Conservation (phyloP, 2,329 filamentous ascomycete genomes). For the Emydomyces testavorans region DNA sequence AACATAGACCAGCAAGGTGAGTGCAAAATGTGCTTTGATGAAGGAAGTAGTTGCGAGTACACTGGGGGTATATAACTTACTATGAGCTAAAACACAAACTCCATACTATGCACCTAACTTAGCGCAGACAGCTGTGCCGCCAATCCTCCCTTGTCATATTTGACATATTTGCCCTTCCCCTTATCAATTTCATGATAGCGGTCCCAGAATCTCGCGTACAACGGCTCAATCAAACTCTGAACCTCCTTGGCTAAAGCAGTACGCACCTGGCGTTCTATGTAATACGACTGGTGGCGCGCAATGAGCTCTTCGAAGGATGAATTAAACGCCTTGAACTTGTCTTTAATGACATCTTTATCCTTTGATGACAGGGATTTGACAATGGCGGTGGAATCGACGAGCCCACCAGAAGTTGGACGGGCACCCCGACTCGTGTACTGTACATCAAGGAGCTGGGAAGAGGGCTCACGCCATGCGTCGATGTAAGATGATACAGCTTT, state of each 20-base stretch:
- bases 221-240: slow-evolving; percentile 79
- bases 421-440: slow-evolving; percentile 70
- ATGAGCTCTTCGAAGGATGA: slow-evolving; percentile 80
- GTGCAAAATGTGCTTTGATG: background rate
- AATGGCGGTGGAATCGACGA: slow-evolving; percentile 65
- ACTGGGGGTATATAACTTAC: slow-evolving; percentile 4
- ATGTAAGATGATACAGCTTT: slow-evolving; percentile 71
- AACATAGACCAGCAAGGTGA: no score
- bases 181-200: slow-evolving; percentile 96
- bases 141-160: slow-evolving; percentile 82
- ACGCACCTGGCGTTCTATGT: slow-evolving; percentile 85
- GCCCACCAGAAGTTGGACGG: slow-evolving; percentile 57
- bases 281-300: slow-evolving; percentile 64
- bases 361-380: slow-evolving; percentile 75
- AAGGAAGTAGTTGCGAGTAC: background rate
- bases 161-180: slow-evolving; percentile 95
- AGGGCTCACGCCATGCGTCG: slow-evolving; percentile 79
- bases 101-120: slow-evolving; percentile 5
- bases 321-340: slow-evolving; percentile 92
- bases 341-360: slow-evolving; percentile 91
- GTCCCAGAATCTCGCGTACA: slow-evolving; percentile 94
- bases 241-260: slow-evolving; percentile 70
- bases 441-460: slow-evolving; percentile 73
- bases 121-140: slow-evolving; percentile 45
- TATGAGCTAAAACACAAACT: background rate